phyloP scores from a whole-genome alignment of 2,329 filamentous ascomycete genomes.

The Ascochyta viciae-villosae region DNA sequence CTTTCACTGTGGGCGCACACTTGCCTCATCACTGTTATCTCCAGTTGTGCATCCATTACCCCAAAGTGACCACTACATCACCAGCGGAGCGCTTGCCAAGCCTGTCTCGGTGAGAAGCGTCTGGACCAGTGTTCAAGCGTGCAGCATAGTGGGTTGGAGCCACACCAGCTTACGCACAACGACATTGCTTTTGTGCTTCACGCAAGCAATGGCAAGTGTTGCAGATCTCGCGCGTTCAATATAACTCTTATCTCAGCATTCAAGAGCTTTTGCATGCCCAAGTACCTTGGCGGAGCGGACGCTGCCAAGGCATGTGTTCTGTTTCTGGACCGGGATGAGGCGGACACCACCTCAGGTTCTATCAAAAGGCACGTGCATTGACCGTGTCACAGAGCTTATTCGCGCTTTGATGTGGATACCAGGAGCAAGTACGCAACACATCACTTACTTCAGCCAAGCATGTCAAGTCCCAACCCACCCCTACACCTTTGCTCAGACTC shows the following conservation, averaged over 20 bases:
- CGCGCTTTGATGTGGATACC: constrained; percentile 40
- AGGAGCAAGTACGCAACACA: constrained; percentile 41
- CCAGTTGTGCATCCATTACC: constrained; percentile 2
- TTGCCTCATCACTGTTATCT: background rate
- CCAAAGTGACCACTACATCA: constrained; percentile 6
- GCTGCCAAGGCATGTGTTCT: constrained; percentile 27
- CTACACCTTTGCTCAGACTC: constrained; percentile 25
- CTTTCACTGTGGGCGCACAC: background rate
- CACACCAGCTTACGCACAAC: background rate
- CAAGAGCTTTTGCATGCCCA: constrained; percentile 20
- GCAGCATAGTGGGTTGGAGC: background rate
- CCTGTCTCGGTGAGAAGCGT: constrained; percentile 9
- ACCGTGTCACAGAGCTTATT: constrained; percentile 34
- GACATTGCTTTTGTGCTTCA: background rate
- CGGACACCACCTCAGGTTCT: constrained; percentile 29
- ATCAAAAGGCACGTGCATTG: constrained; percentile 31
- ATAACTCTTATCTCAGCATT: constrained; percentile 11
- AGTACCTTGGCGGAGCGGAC: constrained; percentile 38
- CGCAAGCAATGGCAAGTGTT: constrained; percentile 11
- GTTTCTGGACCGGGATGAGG: constrained; percentile 25
- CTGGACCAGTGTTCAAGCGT: background rate
- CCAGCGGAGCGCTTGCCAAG: constrained; percentile 11
- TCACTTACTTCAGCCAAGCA: constrained; percentile 37
- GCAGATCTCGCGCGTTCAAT: constrained; percentile 13
- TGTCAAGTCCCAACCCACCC: constrained; percentile 33